Conservation (phyloP, 768 basidiomycete genomes). For the Boletus tomentosulus region DNA sequence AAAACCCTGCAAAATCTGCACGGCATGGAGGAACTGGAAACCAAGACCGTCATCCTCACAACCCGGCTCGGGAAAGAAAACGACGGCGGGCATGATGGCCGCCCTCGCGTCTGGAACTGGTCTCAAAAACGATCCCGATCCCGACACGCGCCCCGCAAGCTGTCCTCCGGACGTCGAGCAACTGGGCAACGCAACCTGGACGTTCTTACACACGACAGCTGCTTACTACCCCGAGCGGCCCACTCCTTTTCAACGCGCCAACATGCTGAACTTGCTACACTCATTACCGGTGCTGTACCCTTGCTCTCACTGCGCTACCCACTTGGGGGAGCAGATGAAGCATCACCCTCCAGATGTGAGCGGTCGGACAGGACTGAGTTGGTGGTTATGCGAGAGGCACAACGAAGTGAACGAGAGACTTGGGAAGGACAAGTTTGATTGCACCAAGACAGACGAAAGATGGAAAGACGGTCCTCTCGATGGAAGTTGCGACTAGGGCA, state of each 20-base stretch:
- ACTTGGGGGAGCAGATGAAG: slow-evolving; percentile 71
- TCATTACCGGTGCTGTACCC: slow-evolving; percentile 85
- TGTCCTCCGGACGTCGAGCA: slow-evolving; percentile 91
- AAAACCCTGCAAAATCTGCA: slow-evolving; percentile 92
- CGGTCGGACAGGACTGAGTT: slow-evolving; percentile 59
- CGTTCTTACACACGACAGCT: slow-evolving; percentile 92
- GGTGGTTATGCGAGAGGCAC: slow-evolving; percentile 89
- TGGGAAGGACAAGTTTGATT: slow-evolving; percentile 83
- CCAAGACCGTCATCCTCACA: slow-evolving; percentile 34
- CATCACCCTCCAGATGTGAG: slow-evolving; percentile 74
- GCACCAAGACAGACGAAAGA: slow-evolving; percentile 74
- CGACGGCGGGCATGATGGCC: slow-evolving; percentile 33
- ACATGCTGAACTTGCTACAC: slow-evolving; percentile 78
- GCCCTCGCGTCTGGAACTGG: slow-evolving; percentile 30
- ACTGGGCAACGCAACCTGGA: slow-evolving; percentile 92
- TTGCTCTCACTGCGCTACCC: slow-evolving; percentile 78
- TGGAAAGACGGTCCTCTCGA: slow-evolving; percentile 91
- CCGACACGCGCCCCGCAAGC: slow-evolving; percentile 46
- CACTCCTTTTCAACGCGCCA: slow-evolving; percentile 65
- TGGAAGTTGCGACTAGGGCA: slow-evolving; percentile 75
- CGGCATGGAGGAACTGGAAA: slow-evolving; percentile 71
- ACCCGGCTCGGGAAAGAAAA: slow-evolving; percentile 27
- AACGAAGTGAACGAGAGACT: slow-evolving; percentile 88
- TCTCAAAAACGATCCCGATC: slow-evolving; percentile 25
- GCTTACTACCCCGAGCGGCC: slow-evolving; percentile 92